Conservation (phyloP, 768 basidiomycete genomes). For the Gymnopilus junonius region DNA sequence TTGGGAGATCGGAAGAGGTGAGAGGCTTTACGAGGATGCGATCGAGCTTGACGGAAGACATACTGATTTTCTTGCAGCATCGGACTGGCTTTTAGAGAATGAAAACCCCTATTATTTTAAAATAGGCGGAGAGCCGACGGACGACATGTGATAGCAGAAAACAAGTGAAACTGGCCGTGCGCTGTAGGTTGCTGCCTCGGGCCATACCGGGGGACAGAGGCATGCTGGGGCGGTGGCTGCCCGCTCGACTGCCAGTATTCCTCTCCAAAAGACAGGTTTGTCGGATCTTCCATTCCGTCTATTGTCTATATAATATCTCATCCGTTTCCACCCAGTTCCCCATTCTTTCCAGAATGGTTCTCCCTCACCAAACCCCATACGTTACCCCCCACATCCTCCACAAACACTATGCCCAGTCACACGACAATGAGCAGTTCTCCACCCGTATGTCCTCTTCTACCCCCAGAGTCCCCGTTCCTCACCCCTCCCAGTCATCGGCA, state of each 20-base stretch:
- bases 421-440: slow-evolving; percentile 64
- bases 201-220: slow-evolving; percentile 41
- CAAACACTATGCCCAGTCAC: slow-evolving; percentile 79
- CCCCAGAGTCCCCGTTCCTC: slow-evolving; percentile 11
- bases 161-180: neutral
- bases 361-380: slow-evolving; percentile 77
- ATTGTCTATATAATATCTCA: slow-evolving; percentile 13
- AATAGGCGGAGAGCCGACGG: slow-evolving; percentile 23
- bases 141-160: slow-evolving; percentile 23
- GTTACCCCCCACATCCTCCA: slow-evolving; percentile 90
- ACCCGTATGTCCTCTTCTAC: slow-evolving; percentile 50
- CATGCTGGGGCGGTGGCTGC: slow-evolving; percentile 32
- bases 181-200: slow-evolving; percentile 20
- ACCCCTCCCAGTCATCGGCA: slow-evolving; percentile 73
- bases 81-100: neutral
- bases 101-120: neutral
- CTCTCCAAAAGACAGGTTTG: neutral
- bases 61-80: neutral
- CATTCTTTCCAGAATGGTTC: slow-evolving; percentile 57
- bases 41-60: slow-evolving; percentile 15
- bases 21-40: slow-evolving; percentile 38
- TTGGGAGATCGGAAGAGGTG: slow-evolving; percentile 37
- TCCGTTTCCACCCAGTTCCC: slow-evolving; percentile 14
- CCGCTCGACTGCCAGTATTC: neutral
- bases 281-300: slow-evolving; percentile 9